Conservation (phyloP, 257 asterid genomes). For the Nicotiana paniculata region DNA sequence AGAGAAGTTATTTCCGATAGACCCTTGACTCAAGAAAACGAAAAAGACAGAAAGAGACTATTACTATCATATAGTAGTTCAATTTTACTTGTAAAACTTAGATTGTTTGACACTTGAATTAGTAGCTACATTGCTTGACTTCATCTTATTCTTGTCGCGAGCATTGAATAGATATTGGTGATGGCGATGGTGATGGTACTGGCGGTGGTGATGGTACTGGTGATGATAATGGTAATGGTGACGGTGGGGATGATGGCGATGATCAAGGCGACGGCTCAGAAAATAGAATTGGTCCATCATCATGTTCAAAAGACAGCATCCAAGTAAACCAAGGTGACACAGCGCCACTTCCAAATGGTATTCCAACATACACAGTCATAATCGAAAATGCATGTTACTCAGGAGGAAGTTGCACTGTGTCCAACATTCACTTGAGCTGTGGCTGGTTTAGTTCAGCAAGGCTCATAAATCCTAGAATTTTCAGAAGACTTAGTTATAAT, state of each 20-base stretch:
- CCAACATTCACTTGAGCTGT: constrained; percentile 60
- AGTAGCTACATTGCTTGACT: background rate
- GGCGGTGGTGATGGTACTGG: background rate
- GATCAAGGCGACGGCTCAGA: constrained; percentile 13
- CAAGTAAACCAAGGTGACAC: constrained; percentile 38
- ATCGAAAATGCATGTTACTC: constrained; percentile 38
- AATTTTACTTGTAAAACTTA: no score
- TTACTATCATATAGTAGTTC: no score
- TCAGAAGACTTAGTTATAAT: constrained; percentile 35
- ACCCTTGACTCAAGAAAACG: no score
- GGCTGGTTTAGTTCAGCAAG: constrained; percentile 76
- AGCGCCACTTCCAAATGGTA: constrained; percentile 51
- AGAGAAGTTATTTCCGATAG: no score
- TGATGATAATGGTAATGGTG: background rate
- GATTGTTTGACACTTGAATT: background rate
- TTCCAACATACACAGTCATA: constrained; percentile 58
- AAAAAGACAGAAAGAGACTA: no score
- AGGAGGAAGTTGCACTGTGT: constrained; percentile 45
- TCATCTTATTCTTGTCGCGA: background rate
- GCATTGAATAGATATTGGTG: no score
- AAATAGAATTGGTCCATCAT: constrained; percentile 22
- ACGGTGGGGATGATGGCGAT: background rate
- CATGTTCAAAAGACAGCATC: constrained; percentile 40
- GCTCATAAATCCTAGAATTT: constrained; percentile 36
- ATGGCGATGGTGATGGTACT: background rate